phyloP scores from a whole-genome alignment of 2,329 filamentous ascomycete genomes.

The Colletotrichum sp. region DNA sequence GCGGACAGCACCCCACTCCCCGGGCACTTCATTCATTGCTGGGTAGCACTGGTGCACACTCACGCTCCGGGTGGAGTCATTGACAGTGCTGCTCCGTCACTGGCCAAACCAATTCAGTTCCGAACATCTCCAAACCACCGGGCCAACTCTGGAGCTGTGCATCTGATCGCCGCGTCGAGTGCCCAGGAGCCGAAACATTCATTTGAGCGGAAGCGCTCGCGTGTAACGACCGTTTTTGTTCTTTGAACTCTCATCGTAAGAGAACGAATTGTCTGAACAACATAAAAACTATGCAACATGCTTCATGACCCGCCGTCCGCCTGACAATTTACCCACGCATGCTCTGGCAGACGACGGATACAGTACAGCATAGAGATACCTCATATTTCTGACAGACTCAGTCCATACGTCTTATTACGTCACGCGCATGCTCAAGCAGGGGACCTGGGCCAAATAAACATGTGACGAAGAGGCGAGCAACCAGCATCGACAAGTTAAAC shows the following conservation, averaged over 20 bases:
- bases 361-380: neutral
- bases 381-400: neutral
- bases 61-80: neutral
- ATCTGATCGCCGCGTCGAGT: neutral
- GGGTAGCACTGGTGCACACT: neutral
- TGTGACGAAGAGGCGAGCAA: neutral
- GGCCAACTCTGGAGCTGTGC: neutral
- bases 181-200: neutral
- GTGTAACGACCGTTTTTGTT: neutral
- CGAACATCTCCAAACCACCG: neutral
- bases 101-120: neutral
- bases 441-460: neutral
- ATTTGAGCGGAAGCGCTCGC: neutral
- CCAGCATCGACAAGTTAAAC: neutral
- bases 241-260: neutral
- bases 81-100: neutral
- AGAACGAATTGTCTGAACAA: neutral
- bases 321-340: neutral
- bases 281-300: neutral
- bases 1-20: neutral
- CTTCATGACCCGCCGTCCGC: neutral
- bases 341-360: neutral
- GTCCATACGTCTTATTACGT: neutral
- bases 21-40: neutral
- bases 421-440: neutral